These are phyloP conservation scores for Malus asiatica DNA, from an alignment of 306 rosid species.

Conservation along the genomic window DNA sequence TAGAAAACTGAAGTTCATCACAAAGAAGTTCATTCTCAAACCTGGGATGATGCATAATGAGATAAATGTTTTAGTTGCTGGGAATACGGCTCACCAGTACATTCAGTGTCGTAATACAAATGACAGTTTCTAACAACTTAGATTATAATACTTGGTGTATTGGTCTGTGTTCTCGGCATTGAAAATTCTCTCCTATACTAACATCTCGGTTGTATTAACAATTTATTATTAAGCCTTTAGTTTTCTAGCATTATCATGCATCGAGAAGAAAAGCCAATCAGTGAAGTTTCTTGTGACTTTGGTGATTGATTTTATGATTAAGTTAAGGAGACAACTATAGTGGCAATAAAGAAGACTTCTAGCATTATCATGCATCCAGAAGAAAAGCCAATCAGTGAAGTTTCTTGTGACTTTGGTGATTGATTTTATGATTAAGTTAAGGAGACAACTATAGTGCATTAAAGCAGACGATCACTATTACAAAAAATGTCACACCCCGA, in stretches of 20 bases:
- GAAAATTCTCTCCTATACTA: neutral
- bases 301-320: neutral
- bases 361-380: neutral
- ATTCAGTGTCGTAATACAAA: no score
- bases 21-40: no score
- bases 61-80: no score
- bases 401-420: neutral
- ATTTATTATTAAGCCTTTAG: neutral
- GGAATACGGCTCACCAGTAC: no score
- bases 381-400: neutral
- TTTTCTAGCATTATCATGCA: neutral
- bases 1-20: no score
- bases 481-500: no score
- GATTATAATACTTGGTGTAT: no score
- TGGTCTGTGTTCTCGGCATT: rapidly evolving
- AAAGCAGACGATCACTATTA: no score
- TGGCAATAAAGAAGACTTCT: neutral
- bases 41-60: no score
- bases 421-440: neutral
- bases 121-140: no score
- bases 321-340: no score
- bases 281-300: neutral
- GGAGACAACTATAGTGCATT: no score
- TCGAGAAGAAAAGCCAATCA: neutral
- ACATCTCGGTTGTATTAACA: neutral